Base-by-base conservation (phyloP, 768 basidiomycete species). In the Lentinus brumalis region DNA sequence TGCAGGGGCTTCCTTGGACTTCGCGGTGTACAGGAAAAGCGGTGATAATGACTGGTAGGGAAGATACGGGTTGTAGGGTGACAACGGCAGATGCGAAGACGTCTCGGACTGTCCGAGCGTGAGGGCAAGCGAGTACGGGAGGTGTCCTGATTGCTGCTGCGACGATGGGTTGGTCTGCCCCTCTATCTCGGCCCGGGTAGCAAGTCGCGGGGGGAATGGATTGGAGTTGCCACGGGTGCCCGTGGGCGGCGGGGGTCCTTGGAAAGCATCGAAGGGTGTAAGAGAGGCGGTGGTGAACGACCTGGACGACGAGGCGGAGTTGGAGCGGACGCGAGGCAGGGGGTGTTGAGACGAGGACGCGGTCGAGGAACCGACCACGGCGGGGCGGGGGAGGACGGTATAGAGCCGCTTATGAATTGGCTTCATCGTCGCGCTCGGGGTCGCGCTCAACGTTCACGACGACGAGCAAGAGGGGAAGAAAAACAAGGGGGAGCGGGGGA, bases 401-500 rank as follows among this genome's bases (percentile, higher is more conserved):
- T 77, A 81, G 45, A 85, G 71, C n/a, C 82, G 79, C 66, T 83
- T 85, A 75, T 65, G 66, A n/a, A 67, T 65, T 40, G 63, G 18
- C 61, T 67, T 67, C 66, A 67, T 67, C 42, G 52, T 42, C 42
- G 53, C 10, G 21, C 38, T 35, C 47, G 57, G 12, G 26, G 57
- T 32, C 32, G 35, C 2, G 30, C 44, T 21, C 57, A 53, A 42
- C 26, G 53, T 41, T 30, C 51, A 18, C 56, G 59, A n/a, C 47
- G 51, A 29, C 26, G 50, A 16, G 10, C 47, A 29, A 11, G 49
- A 32, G 50, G 50, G 26, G 39, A 38, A 26, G 44, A 38, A 7
- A 16, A 32, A 44, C 0, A 39, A 30, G 21, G 50, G n/a, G 29
- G 32, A 40, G 52, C 50, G 9, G 38, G n/a, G 39, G 51, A n/a